Evolutionary conservation across 202 grass and related monocot species (phyloP).

Genomic region (Schoenoplectus triqueter): DNA sequence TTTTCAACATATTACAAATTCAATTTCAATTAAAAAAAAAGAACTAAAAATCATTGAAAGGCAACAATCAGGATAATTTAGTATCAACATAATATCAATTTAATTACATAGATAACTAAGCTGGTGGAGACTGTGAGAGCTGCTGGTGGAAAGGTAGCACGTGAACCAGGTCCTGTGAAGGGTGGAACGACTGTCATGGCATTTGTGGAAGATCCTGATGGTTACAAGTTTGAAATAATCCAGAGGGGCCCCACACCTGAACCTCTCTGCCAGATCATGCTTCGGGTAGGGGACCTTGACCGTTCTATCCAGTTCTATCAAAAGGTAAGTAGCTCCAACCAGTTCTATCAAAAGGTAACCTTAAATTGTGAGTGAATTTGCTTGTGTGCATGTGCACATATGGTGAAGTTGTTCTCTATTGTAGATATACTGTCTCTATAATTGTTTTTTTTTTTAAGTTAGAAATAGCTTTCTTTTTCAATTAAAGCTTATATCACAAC

Average conservation of each 20-base stretch:
- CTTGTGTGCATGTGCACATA: neutral
- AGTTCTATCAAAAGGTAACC: too few relatives aligned
- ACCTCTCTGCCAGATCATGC: constrained; percentile 98
- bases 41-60: neutral
- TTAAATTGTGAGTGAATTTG: constrained; percentile 22
- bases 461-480: neutral
- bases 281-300: constrained; percentile 92
- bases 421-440: neutral
- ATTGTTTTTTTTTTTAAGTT: neutral
- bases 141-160: constrained; percentile 70
- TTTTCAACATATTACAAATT: constrained; percentile 11
- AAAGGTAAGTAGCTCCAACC: constrained; percentile 53
- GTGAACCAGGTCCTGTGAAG: constrained; percentile 96
- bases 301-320: constrained; percentile 88
- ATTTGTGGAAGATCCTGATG: constrained; percentile 90
- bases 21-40: neutral
- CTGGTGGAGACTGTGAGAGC: constrained; percentile 71
- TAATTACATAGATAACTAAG: constrained; percentile 64
- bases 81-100: neutral
- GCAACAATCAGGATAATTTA: neutral
- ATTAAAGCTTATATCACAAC: neutral
- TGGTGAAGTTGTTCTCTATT: neutral
- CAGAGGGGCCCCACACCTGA: constrained; percentile 86
- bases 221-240: constrained; percentile 93
- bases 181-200: constrained; percentile 93